These are phyloP conservation scores for Puccinia sorghi DNA, from an alignment of 1,284 basidiomycete species.

Conservation along the genomic window DNA sequence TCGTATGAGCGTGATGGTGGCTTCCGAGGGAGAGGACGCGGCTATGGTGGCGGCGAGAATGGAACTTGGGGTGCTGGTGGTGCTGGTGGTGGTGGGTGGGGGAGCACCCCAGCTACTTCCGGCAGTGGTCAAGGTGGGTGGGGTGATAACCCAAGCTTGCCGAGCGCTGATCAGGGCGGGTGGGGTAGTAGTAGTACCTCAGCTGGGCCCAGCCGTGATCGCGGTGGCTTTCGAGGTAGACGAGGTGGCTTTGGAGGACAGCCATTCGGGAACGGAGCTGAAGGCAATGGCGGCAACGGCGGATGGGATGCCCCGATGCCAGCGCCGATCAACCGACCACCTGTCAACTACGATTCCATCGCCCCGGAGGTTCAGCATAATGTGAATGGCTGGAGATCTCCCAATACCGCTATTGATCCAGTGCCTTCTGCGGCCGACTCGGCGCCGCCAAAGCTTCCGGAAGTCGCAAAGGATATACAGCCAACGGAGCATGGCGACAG, in stretches of 20 bases:
- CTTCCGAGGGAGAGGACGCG: neutral
- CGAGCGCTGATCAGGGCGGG: neutral
- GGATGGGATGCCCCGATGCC: conserved; percentile 3
- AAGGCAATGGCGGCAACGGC: neutral
- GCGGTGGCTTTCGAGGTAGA: neutral
- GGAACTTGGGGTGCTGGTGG: neutral
- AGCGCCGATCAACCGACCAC: neutral
- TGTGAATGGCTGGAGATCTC: neutral
- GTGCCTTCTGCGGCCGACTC: neutral
- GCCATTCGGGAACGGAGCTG: neutral
- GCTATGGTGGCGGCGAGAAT: neutral
- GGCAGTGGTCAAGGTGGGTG: no score
- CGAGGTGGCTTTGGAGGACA: neutral
- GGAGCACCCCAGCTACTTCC: no score
- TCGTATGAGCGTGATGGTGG: neutral
- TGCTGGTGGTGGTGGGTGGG: no score
- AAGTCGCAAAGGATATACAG: neutral
- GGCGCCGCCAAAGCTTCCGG: neutral
- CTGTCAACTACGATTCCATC: conserved; percentile 8
- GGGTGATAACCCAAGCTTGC: neutral
- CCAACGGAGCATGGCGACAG: neutral
- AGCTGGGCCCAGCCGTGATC: no score
- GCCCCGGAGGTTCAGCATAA: neutral
- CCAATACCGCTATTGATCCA: neutral
- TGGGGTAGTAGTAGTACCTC: no score